Evolutionary conservation across 2,329 filamentous ascomycete species (phyloP).

Genomic region (Sporothrix globosa): DNA sequence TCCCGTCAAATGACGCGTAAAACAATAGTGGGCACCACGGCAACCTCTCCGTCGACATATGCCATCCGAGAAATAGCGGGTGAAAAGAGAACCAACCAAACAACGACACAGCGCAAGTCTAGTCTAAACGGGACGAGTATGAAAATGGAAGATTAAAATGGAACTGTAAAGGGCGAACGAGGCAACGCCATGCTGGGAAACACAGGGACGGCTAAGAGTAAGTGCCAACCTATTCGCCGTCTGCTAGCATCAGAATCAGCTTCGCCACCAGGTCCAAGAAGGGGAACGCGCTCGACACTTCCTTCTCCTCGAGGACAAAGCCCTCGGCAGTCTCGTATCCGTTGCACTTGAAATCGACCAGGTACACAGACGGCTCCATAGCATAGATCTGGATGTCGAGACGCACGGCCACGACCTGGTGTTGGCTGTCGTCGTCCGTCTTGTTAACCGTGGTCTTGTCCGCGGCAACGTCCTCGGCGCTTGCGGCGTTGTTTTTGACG

Average conservation of each 20-base stretch:
- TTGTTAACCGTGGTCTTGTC: constrained; percentile 50
- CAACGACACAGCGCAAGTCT: constrained; percentile 2
- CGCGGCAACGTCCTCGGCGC: constrained; percentile 43
- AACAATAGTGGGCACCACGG: not conserved
- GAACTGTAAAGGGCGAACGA: not conserved
- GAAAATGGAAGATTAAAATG: not conserved
- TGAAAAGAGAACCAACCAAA: not conserved
- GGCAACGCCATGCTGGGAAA: not conserved
- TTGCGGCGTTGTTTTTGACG: constrained; percentile 42
- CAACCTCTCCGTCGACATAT: not conserved
- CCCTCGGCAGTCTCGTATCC: constrained; percentile 85
- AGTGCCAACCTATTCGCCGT: constrained; percentile 62
- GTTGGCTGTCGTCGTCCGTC: constrained; percentile 50
- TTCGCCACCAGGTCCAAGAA: constrained; percentile 92
- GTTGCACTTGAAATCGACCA: constrained; percentile 98
- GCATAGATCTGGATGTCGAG: constrained; percentile 96
- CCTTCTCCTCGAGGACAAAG: constrained; percentile 82
- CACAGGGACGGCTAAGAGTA: not conserved
- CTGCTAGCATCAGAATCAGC: constrained; percentile 89
- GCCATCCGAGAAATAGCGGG: not conserved
- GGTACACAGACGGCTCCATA: constrained; percentile 88
- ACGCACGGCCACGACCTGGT: constrained; percentile 84
- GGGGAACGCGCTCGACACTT: constrained; percentile 91
- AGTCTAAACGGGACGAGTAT: not conserved
- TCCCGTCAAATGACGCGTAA: constrained; percentile 29